A percentile compares a stretch with the other conserved stretches of the same genome.
These are phyloP conservation scores for Aureobasidium pullulans DNA, from an alignment of 2,329 filamentous ascomycete genomes.

Conservation along the genomic window DNA sequence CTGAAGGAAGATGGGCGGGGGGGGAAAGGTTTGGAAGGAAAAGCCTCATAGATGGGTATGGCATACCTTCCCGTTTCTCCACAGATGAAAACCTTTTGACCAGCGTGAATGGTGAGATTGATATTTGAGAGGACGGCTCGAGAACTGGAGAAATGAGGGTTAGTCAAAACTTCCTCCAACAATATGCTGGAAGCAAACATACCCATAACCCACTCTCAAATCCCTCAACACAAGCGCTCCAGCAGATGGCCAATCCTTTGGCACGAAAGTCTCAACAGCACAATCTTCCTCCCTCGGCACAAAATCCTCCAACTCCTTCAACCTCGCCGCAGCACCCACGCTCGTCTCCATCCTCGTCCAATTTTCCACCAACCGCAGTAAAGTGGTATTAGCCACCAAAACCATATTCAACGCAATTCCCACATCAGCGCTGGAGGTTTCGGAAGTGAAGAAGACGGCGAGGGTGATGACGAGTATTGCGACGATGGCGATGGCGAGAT, in stretches of 20 bases:
- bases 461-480: slow-evolving; percentile 29
- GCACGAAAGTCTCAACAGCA: slow-evolving; percentile 48
- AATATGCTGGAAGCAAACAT: too few species aligned
- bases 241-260: slow-evolving; percentile 67
- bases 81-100: slow-evolving; percentile 44
- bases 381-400: slow-evolving; percentile 43
- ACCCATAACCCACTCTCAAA: slow-evolving; percentile 33
- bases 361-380: slow-evolving; percentile 40
- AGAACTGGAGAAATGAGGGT: neutral
- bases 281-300: neutral
- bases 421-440: slow-evolving; percentile 39
- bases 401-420: slow-evolving; percentile 47
- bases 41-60: too few species aligned
- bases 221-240: slow-evolving; percentile 65
- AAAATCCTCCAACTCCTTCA: slow-evolving; percentile 38
- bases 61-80: slow-evolving; percentile 40
- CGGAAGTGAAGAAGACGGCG: slow-evolving; percentile 27
- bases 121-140: slow-evolving; percentile 25
- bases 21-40: too few species aligned
- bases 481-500: slow-evolving; percentile 30
- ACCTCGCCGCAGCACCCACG: slow-evolving; percentile 46
- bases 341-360: slow-evolving; percentile 52
- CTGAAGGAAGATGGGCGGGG: too few species aligned
- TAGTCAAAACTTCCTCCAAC: neutral
- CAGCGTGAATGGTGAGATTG: slow-evolving; percentile 38